Evolutionary conservation across 768 basidiomycete species (phyloP).

Genomic region (Crucibulum laeve): DNA sequence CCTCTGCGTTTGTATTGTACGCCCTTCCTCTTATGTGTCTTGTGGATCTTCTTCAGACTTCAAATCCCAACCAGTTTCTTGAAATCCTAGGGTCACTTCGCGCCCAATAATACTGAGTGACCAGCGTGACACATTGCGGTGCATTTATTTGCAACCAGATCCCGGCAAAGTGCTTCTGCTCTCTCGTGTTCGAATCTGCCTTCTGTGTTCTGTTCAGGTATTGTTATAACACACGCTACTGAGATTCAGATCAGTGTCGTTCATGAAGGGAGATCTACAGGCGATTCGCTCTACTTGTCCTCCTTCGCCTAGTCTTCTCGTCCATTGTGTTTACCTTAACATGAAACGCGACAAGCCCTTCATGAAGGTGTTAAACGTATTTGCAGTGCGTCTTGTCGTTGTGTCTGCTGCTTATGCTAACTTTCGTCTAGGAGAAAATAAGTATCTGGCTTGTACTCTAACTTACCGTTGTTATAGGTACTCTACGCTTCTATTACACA

Average conservation of each 20-base stretch:
- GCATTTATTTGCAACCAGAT: no score
- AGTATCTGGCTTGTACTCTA: neutral
- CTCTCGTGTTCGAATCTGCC: neutral
- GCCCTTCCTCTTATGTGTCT: neutral
- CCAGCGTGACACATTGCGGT: no score
- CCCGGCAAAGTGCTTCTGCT: neutral
- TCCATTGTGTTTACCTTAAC: no score
- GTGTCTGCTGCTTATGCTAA: neutral
- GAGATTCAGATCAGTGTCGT: slow-evolving; percentile 13
- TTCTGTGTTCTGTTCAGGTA: neutral
- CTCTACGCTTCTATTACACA: neutral
- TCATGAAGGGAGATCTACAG: slow-evolving; percentile 3
- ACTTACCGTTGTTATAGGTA: neutral
- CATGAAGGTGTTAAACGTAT: slow-evolving; percentile 13
- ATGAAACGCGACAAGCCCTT: slow-evolving; percentile 13
- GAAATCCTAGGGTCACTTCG: no score
- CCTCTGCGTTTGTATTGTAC: neutral
- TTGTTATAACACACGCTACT: slow-evolving; percentile 4
- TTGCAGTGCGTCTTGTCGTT: slow-evolving; percentile 11
- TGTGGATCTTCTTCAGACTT: no score
- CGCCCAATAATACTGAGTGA: no score
- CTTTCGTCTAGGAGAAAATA: neutral
- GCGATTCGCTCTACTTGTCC: neutral
- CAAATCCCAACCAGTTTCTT: no score
- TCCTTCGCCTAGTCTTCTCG: slow-evolving; percentile 8